phyloP scores from a whole-genome alignment of 2,329 filamentous ascomycete genomes.

The Xylariaceae sp. region DNA sequence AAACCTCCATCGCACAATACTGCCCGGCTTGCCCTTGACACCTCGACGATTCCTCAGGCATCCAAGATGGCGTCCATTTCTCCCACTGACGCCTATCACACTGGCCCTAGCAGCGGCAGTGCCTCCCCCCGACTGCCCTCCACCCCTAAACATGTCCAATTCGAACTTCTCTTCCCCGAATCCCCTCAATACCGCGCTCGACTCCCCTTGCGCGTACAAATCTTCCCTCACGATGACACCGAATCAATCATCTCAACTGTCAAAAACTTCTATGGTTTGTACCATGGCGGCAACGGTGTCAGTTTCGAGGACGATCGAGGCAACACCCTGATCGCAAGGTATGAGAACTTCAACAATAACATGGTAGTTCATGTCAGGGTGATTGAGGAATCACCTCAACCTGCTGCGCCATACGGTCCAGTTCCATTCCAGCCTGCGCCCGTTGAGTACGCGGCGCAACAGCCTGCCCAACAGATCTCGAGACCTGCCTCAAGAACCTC shows the following conservation, averaged over 20 bases:
- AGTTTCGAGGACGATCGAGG: conserved; percentile 91
- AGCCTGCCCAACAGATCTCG: conserved; percentile 54
- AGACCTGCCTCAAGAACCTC: conserved; percentile 68
- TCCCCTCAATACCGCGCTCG: conserved; percentile 67
- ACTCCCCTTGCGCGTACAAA: conserved; percentile 81
- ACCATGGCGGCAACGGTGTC: conserved; percentile 78
- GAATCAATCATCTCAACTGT: conserved; percentile 97
- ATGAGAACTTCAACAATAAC: conserved; percentile 90
- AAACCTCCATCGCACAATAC: conserved; percentile 11
- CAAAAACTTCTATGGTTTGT: conserved; percentile 98
- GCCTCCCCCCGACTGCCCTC: conserved; percentile 43
- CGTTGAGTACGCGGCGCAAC: conserved; percentile 44
- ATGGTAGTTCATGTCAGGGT: conserved; percentile 93
- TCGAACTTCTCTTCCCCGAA: conserved; percentile 68
- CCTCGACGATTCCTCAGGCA: conserved; percentile 18
- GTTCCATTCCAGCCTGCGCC: conserved; percentile 44
- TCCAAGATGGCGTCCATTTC: conserved; percentile 44
- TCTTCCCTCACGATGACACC: conserved; percentile 92
- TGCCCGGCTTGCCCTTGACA: conserved; percentile 20
- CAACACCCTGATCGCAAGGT: conserved; percentile 88
- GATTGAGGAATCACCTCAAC: conserved; percentile 54
- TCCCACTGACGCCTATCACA: conserved; percentile 33
- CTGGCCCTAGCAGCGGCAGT: conserved; percentile 36
- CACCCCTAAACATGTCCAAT: conserved; percentile 70
- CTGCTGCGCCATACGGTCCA: conserved; percentile 45